phyloP scores from a whole-genome alignment of 2,329 filamentous ascomycete genomes.

The Ceratocystis eucalypticola region DNA sequence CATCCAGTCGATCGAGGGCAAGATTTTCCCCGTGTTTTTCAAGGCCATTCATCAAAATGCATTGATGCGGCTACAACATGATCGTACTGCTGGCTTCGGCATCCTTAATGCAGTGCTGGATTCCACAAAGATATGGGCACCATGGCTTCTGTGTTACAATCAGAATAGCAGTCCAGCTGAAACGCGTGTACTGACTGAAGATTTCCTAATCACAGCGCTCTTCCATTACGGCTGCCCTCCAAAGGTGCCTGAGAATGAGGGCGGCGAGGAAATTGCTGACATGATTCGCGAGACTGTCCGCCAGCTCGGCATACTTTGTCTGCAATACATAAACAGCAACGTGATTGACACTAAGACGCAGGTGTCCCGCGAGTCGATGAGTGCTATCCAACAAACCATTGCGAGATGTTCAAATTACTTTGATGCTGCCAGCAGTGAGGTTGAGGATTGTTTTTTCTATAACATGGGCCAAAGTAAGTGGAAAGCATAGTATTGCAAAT shows the following conservation, averaged over 20 bases:
- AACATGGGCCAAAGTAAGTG: conserved; percentile 30
- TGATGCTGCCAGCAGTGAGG: conserved; percentile 25
- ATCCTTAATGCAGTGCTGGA: conserved; percentile 5
- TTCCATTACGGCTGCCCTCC: conserved; percentile 28
- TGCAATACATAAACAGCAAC: conserved; percentile 35
- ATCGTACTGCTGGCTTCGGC: not conserved
- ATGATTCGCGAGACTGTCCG: conserved; percentile 28
- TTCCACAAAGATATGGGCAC: conserved; percentile 35
- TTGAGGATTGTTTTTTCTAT: conserved; percentile 26
- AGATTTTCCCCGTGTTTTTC: conserved; percentile 36
- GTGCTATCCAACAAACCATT: conserved; percentile 32
- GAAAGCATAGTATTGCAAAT: not conserved
- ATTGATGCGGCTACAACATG: not conserved
- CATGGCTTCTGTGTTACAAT: conserved; percentile 36
- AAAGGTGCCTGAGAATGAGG: conserved; percentile 25
- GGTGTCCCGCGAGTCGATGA: conserved; percentile 32
- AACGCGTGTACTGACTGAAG: conserved; percentile 32
- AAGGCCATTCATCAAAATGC: conserved; percentile 19
- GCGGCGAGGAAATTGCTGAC: conserved; percentile 24
- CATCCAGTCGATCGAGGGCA: conserved; percentile 36
- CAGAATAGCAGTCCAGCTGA: conserved; percentile 14
- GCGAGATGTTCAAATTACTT: conserved; percentile 32
- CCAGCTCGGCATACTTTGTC: conserved; percentile 32
- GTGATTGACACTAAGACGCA: conserved; percentile 32
- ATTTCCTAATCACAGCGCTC: conserved; percentile 33